Evolutionary conservation across 2,329 filamentous ascomycete genomes (phyloP), one percentile per base, ranked within the genome.

Genomic region (Aspergillus pseudonomiae): DNA sequence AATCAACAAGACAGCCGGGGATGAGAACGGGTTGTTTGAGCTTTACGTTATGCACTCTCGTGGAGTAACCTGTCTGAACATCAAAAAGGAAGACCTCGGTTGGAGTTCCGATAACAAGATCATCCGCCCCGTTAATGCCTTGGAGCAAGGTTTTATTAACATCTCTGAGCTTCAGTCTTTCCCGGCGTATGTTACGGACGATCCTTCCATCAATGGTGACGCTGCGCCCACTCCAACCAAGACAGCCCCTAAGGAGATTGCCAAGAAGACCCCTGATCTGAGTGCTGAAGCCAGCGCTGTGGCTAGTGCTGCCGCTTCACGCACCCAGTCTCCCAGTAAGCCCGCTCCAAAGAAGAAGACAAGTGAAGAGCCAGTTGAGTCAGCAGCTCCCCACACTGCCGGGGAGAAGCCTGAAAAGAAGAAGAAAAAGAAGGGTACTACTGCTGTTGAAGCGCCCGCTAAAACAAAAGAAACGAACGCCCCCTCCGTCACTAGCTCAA

Each of bases 21-120:
- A 90, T 26, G 91, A 95, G 67, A 87, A 88, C 19, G 88, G 90
- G 0, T 81, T 97, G 16, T 98, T 99, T 73, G 95, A 99, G 81
- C 85, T 99, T 11, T 99, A 99, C 76, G 91, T 93, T 36, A 96
- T 97, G 90, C 94, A 99, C 78, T 97, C 95, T 12, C 96, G 93
- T 80, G 95, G 95, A 65, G 93, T 98, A n/a, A 94, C 94, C 21
- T 94, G 92, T 71, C 77, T 98, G 59, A 89, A 89, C 67, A 88
- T 99, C 76, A 94, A 91, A 77, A 92, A 94, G 75, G 88, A 89
- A 58, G 94, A 98, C 78, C 84, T 99, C 56, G 95, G 96, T 34
- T 98, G 94, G 94, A 91, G 90, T 70, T 87, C 88, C 70, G 92
- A 97, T 66, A 94, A 93, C 79, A 96, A 96, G 82, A 91, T 96